Base-by-base conservation (phyloP, 2,329 filamentous ascomycete genomes). In the Trichophyton simii region DNA sequence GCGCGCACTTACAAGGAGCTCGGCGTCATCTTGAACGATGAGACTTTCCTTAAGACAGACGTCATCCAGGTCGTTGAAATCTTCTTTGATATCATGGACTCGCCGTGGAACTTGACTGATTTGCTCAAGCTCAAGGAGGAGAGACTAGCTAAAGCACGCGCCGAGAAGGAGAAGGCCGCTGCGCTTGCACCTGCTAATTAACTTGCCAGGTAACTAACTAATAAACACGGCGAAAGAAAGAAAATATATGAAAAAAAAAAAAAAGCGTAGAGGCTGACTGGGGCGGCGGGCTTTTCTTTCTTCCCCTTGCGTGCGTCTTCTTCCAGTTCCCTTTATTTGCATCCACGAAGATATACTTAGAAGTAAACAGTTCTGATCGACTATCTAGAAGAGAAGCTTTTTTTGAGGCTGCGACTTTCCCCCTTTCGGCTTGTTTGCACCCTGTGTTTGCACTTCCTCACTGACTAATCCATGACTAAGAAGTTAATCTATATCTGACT, bases 51-150 rank as follows among this genome's bases (percentile, higher is more conserved):
- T 8, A 62, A 61, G 52, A 54, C 58, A 4, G 63, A 64, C 34
- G 42, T 57, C 4, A 61, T 64, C 50, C 63, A 64, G 36, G 52
- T 64, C n/a, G 28, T 61, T 11, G 63, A 64, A 52, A 59, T 64
- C 7, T 64, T 62, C 59, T 64, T 64, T 46, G 63, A 64, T 42
- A 64, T 64, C 55, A 57, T 64, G 28, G 63, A 64, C 50, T 64
- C 63, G 7, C 63, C 63, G 13, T 62, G 61, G 61, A 64, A 64
- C 57, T 59, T 64, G 38, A 62, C 63, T 28, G 54, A 46, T n/a
- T 60, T 64, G 59, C 61, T 64, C 54, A 50, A 62, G 5, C 38
- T 64, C 20, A 64, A 64, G 61, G 61, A 64, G 31, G 59, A 63
- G 58, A 59, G 63, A 42, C 22, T 64, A 18, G 60, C 58, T 15